These are phyloP conservation scores for Fusarium sambucinum DNA, from an alignment of 2,329 filamentous ascomycete genomes.

Conservation along the genomic window DNA sequence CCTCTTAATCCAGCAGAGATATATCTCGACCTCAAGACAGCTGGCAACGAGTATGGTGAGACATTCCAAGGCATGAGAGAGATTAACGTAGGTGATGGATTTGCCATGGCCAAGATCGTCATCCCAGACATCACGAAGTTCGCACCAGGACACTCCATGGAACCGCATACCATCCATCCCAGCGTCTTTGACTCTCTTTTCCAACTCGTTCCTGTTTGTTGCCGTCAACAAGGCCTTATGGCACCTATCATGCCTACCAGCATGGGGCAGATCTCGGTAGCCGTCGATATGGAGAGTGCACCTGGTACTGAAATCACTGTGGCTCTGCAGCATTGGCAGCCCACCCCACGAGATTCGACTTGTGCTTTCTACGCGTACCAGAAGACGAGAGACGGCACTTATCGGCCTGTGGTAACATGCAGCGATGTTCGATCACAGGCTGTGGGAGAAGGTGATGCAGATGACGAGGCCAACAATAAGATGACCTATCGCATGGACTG, in stretches of 20 bases:
- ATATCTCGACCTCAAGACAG: conserved; percentile 1
- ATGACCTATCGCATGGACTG: no score
- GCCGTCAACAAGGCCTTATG: not conserved
- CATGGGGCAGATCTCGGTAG: not conserved
- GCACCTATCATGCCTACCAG: conserved; percentile 5
- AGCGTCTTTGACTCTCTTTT: conserved; percentile 19
- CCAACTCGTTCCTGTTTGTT: conserved; percentile 1
- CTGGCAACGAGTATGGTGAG: conserved; percentile 5
- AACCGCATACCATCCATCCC: conserved; percentile 24
- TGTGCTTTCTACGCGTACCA: no score
- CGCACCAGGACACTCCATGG: conserved; percentile 9
- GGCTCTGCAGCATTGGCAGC: no score
- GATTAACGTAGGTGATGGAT: not conserved
- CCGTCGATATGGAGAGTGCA: conserved; percentile 7
- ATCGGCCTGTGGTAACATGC: no score
- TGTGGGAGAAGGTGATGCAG: no score
- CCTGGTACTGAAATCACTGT: no score
- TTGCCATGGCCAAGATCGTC: conserved; percentile 10
- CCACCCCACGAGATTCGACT: no score
- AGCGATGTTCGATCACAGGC: no score
- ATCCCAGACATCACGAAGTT: conserved; percentile 9
- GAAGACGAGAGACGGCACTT: no score
- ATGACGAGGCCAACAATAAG: no score
- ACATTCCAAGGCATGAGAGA: conserved; percentile 16
- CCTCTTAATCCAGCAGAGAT: not conserved